These are phyloP conservation scores for Ustilago sp. DNA, from an alignment of 1,284 basidiomycete genomes.

Conservation along the genomic window DNA sequence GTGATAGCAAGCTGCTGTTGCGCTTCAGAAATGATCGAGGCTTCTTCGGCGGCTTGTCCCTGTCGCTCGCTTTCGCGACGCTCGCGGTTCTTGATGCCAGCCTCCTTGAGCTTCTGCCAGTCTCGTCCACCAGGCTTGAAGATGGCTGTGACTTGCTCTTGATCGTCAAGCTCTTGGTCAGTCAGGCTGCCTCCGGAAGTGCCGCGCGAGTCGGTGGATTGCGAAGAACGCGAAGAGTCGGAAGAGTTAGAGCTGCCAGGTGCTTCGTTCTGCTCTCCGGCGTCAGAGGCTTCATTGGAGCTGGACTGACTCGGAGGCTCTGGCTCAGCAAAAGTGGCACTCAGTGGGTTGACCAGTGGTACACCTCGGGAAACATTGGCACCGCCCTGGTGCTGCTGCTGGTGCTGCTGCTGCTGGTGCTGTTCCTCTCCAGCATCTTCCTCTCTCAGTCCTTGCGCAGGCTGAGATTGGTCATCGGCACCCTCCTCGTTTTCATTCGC, in stretches of 20 bases:
- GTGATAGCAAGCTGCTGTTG: slow-evolving; percentile 54
- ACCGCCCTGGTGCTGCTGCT: slow-evolving; percentile 8
- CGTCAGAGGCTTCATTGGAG: slow-evolving; percentile 10
- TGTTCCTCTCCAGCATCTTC: slow-evolving; percentile 13
- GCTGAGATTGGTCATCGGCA: background rate
- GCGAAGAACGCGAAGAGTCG: slow-evolving; percentile 43
- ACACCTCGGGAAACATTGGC: slow-evolving; percentile 5
- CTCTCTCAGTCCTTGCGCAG: slow-evolving; percentile 13
- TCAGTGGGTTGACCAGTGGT: slow-evolving; percentile 31
- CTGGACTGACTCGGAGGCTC: slow-evolving; percentile 4
- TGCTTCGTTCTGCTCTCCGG: slow-evolving; percentile 33
- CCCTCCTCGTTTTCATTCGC: slow-evolving; percentile 30
- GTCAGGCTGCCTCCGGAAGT: slow-evolving; percentile 37
- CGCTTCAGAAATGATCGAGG: slow-evolving; percentile 45
- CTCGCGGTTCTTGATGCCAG: slow-evolving; percentile 50
- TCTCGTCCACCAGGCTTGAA: slow-evolving; percentile 57
- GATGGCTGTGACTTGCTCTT: slow-evolving; percentile 62
- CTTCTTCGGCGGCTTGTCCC: slow-evolving; percentile 23
- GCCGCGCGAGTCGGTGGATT: slow-evolving; percentile 31
- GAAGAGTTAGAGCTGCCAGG: slow-evolving; percentile 41
- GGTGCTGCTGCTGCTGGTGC: background rate
- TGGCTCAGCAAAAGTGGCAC: slow-evolving; percentile 46
- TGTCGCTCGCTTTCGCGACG: slow-evolving; percentile 46
- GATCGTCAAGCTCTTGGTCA: slow-evolving; percentile 45
- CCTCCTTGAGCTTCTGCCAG: slow-evolving; percentile 62